Evolutionary conservation across 192 early-diverging fungal species (phyloP), one percentile per base, ranked within the genome.

Genomic region (Coemansia sp.): DNA sequence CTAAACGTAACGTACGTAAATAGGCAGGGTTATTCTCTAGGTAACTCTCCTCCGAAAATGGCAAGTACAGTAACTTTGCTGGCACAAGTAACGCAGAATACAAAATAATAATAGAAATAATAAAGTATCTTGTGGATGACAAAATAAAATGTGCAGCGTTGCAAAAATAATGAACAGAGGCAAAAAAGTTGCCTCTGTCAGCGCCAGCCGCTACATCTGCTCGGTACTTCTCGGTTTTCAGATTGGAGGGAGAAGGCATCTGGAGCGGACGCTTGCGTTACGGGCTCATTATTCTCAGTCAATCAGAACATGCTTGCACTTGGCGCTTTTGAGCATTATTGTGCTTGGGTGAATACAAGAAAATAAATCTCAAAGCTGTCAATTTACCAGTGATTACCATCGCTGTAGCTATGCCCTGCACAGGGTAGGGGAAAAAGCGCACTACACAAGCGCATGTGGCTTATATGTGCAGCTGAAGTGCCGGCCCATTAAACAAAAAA

Each of bases 241-340:
- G 37, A 10, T 28, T 28, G 52, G 17, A 19, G 13, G 17, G 6
- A 38, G 39, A 58, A 40, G n/a, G 21, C 3, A 17, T 8, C 8
- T 10, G 35, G 17, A 26, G 35, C 40, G 38, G 59, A n/a, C 30
- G 16, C 55, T 33, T 35, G 55, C 30, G 16, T 33, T 58, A 58
- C 59, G 37, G 37, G 38, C 59, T 7, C 59, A 61, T 61, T 61
- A 61, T 61, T 40, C 38, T 26, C 38, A 13, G 59, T 61, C 59
- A 61, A 61, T 61, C 35, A 61, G 59, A 61, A 61, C 59, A 61
- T 32, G 28, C 59, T 19, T 39, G 35, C 59, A 23, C 17, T 13
- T 61, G 59, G 10, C 16, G 19, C 59, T 8, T 21, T 40, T 23
- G n/a, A 21, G 33, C 7, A 19, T 2, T n/a, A n/a, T 23, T 38